These are phyloP conservation scores for Geotrichum bryndzae DNA, from an alignment of 1,139 yeast species.

Conservation along the genomic window DNA sequence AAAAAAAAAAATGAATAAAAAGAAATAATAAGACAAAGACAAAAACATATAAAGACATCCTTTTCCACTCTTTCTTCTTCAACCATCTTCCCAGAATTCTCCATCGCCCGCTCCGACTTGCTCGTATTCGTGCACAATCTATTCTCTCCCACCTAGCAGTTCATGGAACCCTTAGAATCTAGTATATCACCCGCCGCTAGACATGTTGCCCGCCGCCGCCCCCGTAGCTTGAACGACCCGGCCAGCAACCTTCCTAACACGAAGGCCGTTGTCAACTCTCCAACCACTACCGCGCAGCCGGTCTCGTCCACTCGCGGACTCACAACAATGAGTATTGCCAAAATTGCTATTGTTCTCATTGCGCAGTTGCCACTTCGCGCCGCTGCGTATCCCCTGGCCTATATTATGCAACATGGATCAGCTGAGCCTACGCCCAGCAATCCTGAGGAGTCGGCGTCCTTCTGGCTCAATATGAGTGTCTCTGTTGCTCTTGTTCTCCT, in stretches of 20 bases:
- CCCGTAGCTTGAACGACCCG: neutral
- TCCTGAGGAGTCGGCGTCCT: constrained; percentile 30
- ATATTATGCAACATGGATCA: constrained; percentile 36
- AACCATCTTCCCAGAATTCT: neutral
- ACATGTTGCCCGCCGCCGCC: neutral
- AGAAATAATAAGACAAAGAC: neutral
- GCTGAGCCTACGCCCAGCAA: constrained; percentile 29
- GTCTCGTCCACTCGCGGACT: neutral
- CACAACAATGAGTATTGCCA: neutral
- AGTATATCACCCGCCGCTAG: constrained; percentile 6
- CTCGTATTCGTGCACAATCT: neutral
- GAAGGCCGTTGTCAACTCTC: constrained; percentile 3
- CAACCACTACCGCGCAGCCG: neutral
- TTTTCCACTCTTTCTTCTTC: neutral
- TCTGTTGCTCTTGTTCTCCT: constrained; percentile 68
- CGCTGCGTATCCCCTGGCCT: constrained; percentile 9
- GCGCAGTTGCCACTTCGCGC: constrained; percentile 15
- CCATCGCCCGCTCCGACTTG: neutral
- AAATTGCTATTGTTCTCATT: constrained; percentile 12
- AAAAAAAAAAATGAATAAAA: neutral
- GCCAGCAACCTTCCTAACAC: neutral
- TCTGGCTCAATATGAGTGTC: constrained; percentile 50
- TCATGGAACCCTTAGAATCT: constrained; percentile 2
- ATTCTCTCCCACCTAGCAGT: neutral
- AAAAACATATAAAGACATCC: neutral